Conservation (phyloP, 2,329 filamentous ascomycete species). For the Penicillium sclerotigenum region DNA sequence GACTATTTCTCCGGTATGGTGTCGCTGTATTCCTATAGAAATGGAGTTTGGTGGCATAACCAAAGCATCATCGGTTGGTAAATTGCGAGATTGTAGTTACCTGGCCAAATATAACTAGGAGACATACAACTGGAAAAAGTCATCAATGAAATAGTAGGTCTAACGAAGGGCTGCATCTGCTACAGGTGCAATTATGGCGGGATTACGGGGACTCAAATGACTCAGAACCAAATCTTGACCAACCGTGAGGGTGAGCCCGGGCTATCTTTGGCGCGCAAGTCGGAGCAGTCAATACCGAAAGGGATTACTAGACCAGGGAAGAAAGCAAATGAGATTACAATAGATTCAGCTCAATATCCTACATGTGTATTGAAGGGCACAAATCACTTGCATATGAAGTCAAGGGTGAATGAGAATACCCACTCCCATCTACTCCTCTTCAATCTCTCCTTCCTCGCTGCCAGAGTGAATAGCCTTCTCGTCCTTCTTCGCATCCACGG, state of each 20-base stretch:
- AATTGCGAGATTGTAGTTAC: too few relatives aligned
- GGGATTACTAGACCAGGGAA: background rate
- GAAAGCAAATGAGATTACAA: background rate
- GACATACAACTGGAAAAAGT: background rate
- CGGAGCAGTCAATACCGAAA: background rate
- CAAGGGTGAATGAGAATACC: background rate
- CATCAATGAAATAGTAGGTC: too few relatives aligned
- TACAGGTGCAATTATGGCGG: background rate
- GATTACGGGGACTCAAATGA: background rate
- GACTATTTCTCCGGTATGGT: too few relatives aligned
- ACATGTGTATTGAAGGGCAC: background rate
- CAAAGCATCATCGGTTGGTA: too few relatives aligned
- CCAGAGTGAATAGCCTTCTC: slow-evolving; percentile 67
- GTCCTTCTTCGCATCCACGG: slow-evolving; percentile 37
- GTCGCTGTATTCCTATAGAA: too few relatives aligned
- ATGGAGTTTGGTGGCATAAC: too few relatives aligned
- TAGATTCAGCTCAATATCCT: slow-evolving; percentile 7
- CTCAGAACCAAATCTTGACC: background rate
- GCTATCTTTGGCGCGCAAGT: background rate
- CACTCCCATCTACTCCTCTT: slow-evolving; percentile 44
- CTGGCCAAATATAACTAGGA: background rate
- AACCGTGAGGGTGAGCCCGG: too few relatives aligned
- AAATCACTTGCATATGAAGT: slow-evolving; percentile 2
- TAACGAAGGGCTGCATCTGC: background rate
- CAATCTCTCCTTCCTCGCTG: slow-evolving; percentile 97